Percentiles rank a stretch among this genome's conserved stretches.
phyloP scores from a whole-genome alignment of 2,329 filamentous ascomycete genomes.

The Aspergillus ruber region DNA sequence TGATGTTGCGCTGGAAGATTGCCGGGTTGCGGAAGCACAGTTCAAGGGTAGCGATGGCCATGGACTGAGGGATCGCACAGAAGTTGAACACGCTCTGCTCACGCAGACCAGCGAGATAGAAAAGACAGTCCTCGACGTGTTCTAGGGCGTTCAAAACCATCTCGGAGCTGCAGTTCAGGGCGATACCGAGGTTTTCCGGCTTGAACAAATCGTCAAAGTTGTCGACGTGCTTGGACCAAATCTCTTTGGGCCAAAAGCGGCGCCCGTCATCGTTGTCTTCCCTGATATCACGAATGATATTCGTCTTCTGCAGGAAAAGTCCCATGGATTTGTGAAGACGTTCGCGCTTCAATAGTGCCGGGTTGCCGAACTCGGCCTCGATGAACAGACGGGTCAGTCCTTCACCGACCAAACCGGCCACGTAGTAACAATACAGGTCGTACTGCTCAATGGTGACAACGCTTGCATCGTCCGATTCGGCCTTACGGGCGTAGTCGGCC shows the following conservation, averaged over 20 bases:
- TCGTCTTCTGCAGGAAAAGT: slow-evolving; percentile 94
- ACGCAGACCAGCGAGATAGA: slow-evolving; percentile 89
- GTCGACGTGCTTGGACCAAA: slow-evolving; percentile 93
- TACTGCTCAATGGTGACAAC: slow-evolving; percentile 83
- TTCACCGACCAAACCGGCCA: slow-evolving; percentile 96
- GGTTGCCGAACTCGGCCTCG: slow-evolving; percentile 77
- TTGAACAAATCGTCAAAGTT: slow-evolving; percentile 87
- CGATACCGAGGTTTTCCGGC: slow-evolving; percentile 67
- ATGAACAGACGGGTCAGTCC: slow-evolving; percentile 88
- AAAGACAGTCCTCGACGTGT: slow-evolving; percentile 88
- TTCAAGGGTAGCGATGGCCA: slow-evolving; percentile 95
- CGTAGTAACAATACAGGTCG: slow-evolving; percentile 95
- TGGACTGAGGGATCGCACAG: slow-evolving; percentile 89
- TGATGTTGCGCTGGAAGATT: slow-evolving; percentile 82
- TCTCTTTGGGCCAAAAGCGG: slow-evolving; percentile 90
- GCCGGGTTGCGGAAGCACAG: slow-evolving; percentile 84
- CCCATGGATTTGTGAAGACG: slow-evolving; percentile 92
- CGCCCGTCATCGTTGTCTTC: slow-evolving; percentile 85
- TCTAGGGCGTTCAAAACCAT: slow-evolving; percentile 88
- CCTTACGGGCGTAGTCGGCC: slow-evolving; percentile 88
- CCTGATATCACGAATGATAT: slow-evolving; percentile 92
- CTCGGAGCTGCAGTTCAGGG: slow-evolving; percentile 79
- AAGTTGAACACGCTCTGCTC: slow-evolving; percentile 99
- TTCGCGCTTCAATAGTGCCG: slow-evolving; percentile 69
- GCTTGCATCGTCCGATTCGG: slow-evolving; percentile 71